Evolutionary conservation across 768 basidiomycete genomes (phyloP).

Genomic region (Hysterangium stoloniferum): DNA sequence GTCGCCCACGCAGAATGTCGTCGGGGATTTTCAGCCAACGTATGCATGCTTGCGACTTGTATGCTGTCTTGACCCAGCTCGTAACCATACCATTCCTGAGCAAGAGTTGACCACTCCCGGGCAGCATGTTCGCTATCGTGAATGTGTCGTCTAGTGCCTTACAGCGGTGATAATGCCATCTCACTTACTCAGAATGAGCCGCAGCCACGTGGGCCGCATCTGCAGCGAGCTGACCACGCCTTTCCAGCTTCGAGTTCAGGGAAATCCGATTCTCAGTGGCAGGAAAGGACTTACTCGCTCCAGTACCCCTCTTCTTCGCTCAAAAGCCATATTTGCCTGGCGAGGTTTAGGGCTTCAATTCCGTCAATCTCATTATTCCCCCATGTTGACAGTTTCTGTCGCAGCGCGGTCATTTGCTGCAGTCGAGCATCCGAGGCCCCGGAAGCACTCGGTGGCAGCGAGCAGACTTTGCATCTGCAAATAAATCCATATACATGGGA

Average conservation of each 20-base stretch:
- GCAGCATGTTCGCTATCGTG: constrained; percentile 36
- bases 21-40: constrained; percentile 29
- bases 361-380: constrained; percentile 37
- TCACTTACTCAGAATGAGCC: constrained; percentile 55
- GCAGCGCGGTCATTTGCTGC: constrained; percentile 35
- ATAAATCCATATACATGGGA: constrained; percentile 47
- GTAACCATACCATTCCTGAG: constrained; percentile 45
- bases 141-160: too few relatives aligned
- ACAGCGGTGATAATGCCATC: too few relatives aligned
- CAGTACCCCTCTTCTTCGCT: constrained; percentile 58
- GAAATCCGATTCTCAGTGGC: neutral
- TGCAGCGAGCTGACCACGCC: constrained; percentile 49
- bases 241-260: neutral
- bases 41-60: constrained; percentile 35
- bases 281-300: constrained; percentile 35
- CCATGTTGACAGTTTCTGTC: constrained; percentile 44
- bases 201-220: constrained; percentile 55
- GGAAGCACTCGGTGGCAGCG: constrained; percentile 42
- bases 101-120: constrained; percentile 41
- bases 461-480: constrained; percentile 56
- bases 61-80: constrained; percentile 51
- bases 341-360: constrained; percentile 39
- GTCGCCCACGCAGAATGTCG: constrained; percentile 43
- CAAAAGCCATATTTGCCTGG: constrained; percentile 46
- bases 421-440: constrained; percentile 45